Evolutionary conservation across 495 filamentous ascomycete genomes (phyloP), one percentile per base, ranked within the genome.

Genomic region (Bombardia bombarda): DNA sequence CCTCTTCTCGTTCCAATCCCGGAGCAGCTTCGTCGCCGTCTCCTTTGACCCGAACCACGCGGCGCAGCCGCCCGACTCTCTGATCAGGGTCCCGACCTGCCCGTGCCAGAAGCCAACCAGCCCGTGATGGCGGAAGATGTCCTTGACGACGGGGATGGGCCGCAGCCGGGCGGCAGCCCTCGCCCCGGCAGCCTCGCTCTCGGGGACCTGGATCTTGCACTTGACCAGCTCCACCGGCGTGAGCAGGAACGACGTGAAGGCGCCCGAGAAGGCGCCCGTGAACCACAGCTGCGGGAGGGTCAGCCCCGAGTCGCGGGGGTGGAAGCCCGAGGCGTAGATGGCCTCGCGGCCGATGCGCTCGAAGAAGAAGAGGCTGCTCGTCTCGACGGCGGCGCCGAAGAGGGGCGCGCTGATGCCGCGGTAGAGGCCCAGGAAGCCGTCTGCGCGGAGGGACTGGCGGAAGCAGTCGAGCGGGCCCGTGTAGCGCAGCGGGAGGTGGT

Each of bases 181-280:
- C 2, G 37, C 46, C 23, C 58, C 66, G 33, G 47, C 30, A 16
- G 21, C 51, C 6, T 55, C 49, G 9, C 56, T 41, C 2, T 54
- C 68, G 6, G 75, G 67, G 17, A 94, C 88, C 61, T 99, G 93
- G 74, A 99, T 93, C 65, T 90, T 90, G 74, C 93, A 99, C 65
- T 99, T 99, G 56, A 99, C 83, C 35, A 99, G 76, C 61, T 99
- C 93, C 42, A 99, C 87, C 0, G 93, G 93, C 0, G 93, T 99
- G 36, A 99, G 77, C 24, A 93, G 72, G 25, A 97, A 67, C 2
- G 85, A 90, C 1, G 93, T 95, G 53, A 95, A 80, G 17, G 86
- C 87, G n/a, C 93, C 93, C 12, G 87, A 80, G 20, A 82, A 80
- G 16, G 82, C 88, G 32, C 93, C 93, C 30, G 83, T 85, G 25